Evolutionary conservation across 2,329 filamentous ascomycete genomes (phyloP), one percentile per base, ranked within the genome.

Genomic region (Gaeumannomyces sp.): DNA sequence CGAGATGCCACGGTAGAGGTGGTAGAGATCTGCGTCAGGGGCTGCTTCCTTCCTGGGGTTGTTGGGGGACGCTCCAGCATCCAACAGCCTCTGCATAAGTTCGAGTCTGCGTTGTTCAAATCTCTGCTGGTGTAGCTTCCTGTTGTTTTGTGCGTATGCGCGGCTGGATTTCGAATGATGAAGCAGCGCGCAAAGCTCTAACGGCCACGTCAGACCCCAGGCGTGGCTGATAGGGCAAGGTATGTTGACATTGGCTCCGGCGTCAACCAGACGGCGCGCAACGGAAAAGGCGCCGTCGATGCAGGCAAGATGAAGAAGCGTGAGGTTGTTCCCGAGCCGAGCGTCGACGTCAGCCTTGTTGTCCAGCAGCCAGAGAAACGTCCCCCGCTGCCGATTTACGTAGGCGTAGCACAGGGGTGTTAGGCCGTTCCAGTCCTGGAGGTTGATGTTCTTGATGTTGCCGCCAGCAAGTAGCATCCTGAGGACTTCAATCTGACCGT

Each of bases 271-370:
- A 59, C 57, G 57, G 27, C 57, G 7, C 6, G 57, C 57, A 29
- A 59, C 8, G 11, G 57, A 28, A 59, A 59, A 59, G 8, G 27
- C 57, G 14, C 57, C 57, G 57, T 59, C 57, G 57, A 59, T 59
- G 57, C 57, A 59, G 29, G 57, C 57, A 31, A 59, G 57, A 22
- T 59, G 57, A 11, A 59, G 29, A 22, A 59, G 57, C n/a, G 57
- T 59, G 57, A 59, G 25, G 29, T 13, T 10, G 1, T 22, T 22
- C 27, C 57, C 57, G 27, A 59, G 57, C 25, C 57, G 57, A 25
- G 25, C 25, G 57, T 59, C 27, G 5, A 59, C 57, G 27, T 31
- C 27, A 8, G 29, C 27, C 29, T 25, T 28, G 25, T 28, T 16
- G 27, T 59, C 25, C 22, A 59, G 27, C 57, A 59, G 57, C 57